Percentiles rank a stretch among this genome's conserved stretches.
These are phyloP conservation scores for Tolypocladium endophyticum DNA, from an alignment of 2,329 filamentous ascomycete species.

Conservation along the genomic window DNA sequence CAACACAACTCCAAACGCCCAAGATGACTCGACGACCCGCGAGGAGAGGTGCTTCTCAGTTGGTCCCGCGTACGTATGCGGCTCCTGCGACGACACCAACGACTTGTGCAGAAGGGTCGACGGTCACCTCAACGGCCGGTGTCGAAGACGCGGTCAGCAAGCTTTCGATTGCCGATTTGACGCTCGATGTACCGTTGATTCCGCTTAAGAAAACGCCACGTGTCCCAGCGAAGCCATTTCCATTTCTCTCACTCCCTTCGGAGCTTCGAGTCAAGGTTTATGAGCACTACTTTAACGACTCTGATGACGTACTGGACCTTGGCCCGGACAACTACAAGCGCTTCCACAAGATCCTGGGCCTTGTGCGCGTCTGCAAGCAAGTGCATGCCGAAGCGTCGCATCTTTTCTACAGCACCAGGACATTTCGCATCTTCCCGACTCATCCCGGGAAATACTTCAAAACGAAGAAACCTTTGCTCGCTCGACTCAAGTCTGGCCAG, in stretches of 20 bases:
- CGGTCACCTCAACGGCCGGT: constrained; percentile 26
- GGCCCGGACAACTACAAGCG: constrained; percentile 54
- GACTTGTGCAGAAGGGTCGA: constrained; percentile 25
- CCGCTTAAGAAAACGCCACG: constrained; percentile 20
- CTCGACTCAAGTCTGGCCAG: constrained; percentile 51
- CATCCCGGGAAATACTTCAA: constrained; percentile 58
- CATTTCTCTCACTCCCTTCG: constrained; percentile 55
- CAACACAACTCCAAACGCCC: background rate
- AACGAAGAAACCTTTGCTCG: constrained; percentile 60
- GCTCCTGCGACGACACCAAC: constrained; percentile 22
- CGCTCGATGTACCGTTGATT: constrained; percentile 25
- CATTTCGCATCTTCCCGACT: constrained; percentile 57
- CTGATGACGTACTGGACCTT: constrained; percentile 50
- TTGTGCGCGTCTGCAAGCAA: constrained; percentile 50
- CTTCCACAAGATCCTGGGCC: constrained; percentile 46
- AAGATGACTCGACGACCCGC: constrained; percentile 13
- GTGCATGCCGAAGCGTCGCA: constrained; percentile 54
- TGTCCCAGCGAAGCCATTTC: constrained; percentile 38
- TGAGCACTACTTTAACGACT: constrained; percentile 45
- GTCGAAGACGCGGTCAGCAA: constrained; percentile 28
- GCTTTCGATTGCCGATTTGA: constrained; percentile 31
- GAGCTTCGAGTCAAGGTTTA: constrained; percentile 65
- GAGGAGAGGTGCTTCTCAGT: constrained; percentile 10
- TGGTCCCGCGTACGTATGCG: constrained; percentile 18
- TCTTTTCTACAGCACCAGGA: constrained; percentile 53